These are phyloP conservation scores for Periconia sp. DNA, from an alignment of 2,329 filamentous ascomycete genomes.

Conservation along the genomic window DNA sequence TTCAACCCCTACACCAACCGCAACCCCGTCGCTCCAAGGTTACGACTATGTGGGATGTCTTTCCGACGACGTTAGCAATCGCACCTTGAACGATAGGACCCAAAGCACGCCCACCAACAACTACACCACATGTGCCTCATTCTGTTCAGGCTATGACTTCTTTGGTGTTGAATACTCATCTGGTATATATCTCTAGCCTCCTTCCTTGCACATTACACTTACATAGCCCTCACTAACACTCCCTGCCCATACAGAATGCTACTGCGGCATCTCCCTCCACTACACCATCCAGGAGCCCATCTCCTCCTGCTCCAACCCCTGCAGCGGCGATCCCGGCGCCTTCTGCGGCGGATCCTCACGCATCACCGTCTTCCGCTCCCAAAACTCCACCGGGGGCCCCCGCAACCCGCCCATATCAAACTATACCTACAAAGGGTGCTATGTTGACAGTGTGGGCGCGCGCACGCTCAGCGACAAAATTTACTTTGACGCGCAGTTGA, in stretches of 20 bases:
- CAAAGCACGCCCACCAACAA: constrained; percentile 9
- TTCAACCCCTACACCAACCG: constrained; percentile 5
- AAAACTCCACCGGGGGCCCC: constrained; percentile 2
- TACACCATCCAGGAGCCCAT: constrained; percentile 15
- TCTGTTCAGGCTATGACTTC: constrained; percentile 21
- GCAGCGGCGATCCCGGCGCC: constrained; percentile 14
- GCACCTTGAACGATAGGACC: constrained; percentile 15
- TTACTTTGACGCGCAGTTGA: constrained; percentile 9
- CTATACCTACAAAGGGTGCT: constrained; percentile 27
- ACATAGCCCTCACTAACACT: background rate
- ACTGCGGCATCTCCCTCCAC: constrained; percentile 43
- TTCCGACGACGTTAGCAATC: constrained; percentile 13
- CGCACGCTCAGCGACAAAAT: constrained; percentile 13
- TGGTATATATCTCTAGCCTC: background rate
- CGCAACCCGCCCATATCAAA: constrained; percentile 14
- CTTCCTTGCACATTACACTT: background rate
- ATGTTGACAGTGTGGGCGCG: constrained; percentile 16
- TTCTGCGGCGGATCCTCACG: constrained; percentile 20
- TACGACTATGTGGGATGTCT: constrained; percentile 26
- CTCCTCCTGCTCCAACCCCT: constrained; percentile 21
- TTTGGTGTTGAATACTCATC: constrained; percentile 27
- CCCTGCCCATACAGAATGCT: constrained; percentile 17
- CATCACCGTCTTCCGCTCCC: constrained; percentile 20
- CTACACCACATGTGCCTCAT: constrained; percentile 18
- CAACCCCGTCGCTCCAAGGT: constrained; percentile 14